Evolutionary conservation across 140 eudicot species (phyloP), one percentile per base, ranked within the genome.

Genomic region (Stevia rebaudiana): DNA sequence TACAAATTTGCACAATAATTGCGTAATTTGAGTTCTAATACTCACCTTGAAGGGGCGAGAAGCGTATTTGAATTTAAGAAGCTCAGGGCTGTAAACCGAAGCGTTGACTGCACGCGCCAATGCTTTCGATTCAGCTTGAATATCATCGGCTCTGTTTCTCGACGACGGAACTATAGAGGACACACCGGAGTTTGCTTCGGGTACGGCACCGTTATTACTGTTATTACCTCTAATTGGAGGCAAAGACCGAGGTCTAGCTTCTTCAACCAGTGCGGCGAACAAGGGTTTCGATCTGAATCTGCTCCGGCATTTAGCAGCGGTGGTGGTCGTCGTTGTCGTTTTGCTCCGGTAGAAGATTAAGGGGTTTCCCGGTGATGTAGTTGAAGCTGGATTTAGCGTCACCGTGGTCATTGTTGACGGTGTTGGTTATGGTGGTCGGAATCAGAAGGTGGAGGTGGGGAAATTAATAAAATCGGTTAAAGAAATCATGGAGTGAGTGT

Each of bases 121-220:
- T 13, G 96, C 98, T 23, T 40, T 83, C 8, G 87, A 82, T 65
- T 92, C 98, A 0, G 98, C 92, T 75, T 92, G 96, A 80, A 87
- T 88, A 61, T 92, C 98, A 35, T 83, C 95, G 0, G 92, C 79
- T 56, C 94, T 86, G 68, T 79, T 74, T 63, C 82, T 63, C 24
- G 66, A 24, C 5, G 77, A 13, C 51, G 74, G 48, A 69, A 74
- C 16, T 40, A 72, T 72, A 24, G 66, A 63, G 1, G 79, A 50
- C 6, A 59, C 50, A 3, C 12, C 39, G 17, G 2, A 3, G 70
- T 33, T 63, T 2, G 61, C 12, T 49, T 23, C 62, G 16, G 44
- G 3, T 24, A 62, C 63, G 30, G 55, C 61, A 55, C 67, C 81
- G 13, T 71, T 69, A 24, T 8, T 46, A 19, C 4, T 63, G 36